Conservation (phyloP, 2,329 filamentous ascomycete genomes). For the Pseudocercospora macadamiae region DNA sequence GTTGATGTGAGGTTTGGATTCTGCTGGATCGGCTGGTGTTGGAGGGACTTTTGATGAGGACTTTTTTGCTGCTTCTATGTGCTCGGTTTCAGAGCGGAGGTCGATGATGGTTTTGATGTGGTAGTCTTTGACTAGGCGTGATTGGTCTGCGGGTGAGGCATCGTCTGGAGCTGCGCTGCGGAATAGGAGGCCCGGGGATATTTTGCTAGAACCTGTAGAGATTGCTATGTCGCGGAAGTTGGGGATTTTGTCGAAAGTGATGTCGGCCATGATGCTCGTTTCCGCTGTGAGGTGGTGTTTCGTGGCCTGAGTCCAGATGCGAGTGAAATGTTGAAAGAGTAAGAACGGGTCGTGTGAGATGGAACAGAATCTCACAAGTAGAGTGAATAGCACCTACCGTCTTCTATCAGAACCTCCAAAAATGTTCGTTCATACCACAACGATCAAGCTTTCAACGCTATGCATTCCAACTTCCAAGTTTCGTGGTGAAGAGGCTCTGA, state of each 20-base stretch:
- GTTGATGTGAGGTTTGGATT: background rate
- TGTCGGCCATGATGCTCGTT: background rate
- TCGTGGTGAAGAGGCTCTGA: too few species aligned
- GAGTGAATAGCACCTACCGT: background rate
- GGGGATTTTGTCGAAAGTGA: constrained; percentile 60
- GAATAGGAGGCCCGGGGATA: constrained; percentile 29
- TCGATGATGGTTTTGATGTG: constrained; percentile 75
- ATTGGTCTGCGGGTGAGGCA: constrained; percentile 67
- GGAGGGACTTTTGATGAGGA: constrained; percentile 52
- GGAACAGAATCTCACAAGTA: too few species aligned
- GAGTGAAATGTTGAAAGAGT: too few species aligned
- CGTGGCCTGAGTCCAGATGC: background rate
- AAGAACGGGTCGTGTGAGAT: too few species aligned
- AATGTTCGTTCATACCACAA: too few species aligned
- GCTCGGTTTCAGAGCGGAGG: constrained; percentile 69
- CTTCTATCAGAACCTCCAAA: too few species aligned
- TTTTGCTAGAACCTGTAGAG: constrained; percentile 55
- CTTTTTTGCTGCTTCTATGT: constrained; percentile 55
- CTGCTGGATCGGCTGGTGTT: constrained; percentile 43
- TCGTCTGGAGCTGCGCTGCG: constrained; percentile 59
- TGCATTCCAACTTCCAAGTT: background rate
- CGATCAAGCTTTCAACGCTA: background rate
- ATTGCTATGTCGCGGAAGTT: constrained; percentile 79
- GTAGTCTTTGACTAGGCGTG: constrained; percentile 61
- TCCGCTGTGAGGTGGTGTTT: background rate